These are phyloP conservation scores for Pulveroboletus sp. DNA, from an alignment of 768 basidiomycete genomes.

Conservation along the genomic window DNA sequence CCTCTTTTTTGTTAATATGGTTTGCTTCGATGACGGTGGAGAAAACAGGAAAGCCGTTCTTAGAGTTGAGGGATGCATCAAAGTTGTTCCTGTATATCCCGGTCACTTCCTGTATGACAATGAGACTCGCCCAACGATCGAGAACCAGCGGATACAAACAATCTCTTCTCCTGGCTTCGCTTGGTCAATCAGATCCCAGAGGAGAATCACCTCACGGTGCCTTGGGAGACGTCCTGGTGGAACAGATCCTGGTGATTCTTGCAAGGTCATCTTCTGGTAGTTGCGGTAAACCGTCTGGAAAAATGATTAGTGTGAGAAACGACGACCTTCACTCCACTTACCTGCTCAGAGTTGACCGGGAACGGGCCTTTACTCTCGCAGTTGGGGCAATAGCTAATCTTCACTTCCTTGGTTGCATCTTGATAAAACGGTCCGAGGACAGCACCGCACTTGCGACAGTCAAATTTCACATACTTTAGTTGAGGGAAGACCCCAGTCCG, in stretches of 20 bases:
- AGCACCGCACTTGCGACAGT: slow-evolving; percentile 93
- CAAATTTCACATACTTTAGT: slow-evolving; percentile 98
- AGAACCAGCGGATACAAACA: slow-evolving; percentile 44
- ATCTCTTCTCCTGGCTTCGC: slow-evolving; percentile 99
- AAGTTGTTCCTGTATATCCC: slow-evolving; percentile 99
- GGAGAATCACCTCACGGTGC: slow-evolving; percentile 92
- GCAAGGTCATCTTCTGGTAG: slow-evolving; percentile 98
- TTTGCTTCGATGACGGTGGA: slow-evolving; percentile 98
- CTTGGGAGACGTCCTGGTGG: slow-evolving; percentile 96
- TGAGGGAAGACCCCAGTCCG: slow-evolving; percentile 98
- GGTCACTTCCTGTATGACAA: slow-evolving; percentile 76
- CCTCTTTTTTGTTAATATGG: slow-evolving; percentile 98
- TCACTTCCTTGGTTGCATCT: slow-evolving; percentile 92
- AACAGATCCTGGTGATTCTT: slow-evolving; percentile 96
- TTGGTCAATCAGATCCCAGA: slow-evolving; percentile 98
- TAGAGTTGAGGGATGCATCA: slow-evolving; percentile 95
- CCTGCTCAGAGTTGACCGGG: slow-evolving; percentile 94
- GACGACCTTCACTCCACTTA: slow-evolving; percentile 29
- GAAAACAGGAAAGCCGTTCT: slow-evolving; percentile 99
- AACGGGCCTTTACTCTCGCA: slow-evolving; percentile 97
- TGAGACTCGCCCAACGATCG: slow-evolving; percentile 6
- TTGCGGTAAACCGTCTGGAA: slow-evolving; percentile 93
- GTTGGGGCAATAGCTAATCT: slow-evolving; percentile 89
- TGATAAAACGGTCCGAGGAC: slow-evolving; percentile 97
- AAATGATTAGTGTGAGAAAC: not conserved